A percentile compares a stretch with the other conserved stretches of the same genome.
Evolutionary conservation across 345 rosid species (phyloP).

Genomic region (Lepidium africanum): DNA sequence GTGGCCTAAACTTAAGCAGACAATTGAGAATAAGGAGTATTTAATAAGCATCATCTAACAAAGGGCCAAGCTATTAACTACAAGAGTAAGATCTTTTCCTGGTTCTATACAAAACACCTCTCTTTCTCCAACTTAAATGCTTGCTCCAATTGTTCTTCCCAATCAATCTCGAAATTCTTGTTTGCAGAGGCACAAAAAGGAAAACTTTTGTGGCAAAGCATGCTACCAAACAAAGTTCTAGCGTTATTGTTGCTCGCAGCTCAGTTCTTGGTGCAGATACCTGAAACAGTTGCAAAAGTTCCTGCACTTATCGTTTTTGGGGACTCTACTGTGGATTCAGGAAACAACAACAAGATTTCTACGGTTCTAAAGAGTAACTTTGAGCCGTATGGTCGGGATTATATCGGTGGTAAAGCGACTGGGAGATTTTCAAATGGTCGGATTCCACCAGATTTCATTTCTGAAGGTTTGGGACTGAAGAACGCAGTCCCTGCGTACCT

Average conservation of each 20-base stretch:
- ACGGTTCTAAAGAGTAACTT: constrained; percentile 69
- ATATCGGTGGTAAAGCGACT: constrained; percentile 45
- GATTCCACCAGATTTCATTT: constrained; percentile 61
- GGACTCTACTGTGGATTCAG: constrained; percentile 71
- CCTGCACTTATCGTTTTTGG: constrained; percentile 70
- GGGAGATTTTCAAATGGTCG: constrained; percentile 81
- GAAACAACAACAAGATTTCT: constrained; percentile 71
- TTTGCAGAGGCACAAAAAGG: neutral
- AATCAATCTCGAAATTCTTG: neutral
- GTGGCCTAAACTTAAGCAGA: neutral
- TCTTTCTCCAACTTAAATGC: constrained; percentile 9
- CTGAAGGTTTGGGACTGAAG: constrained; percentile 70
- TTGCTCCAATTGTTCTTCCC: neutral
- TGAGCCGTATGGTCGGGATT: constrained; percentile 75
- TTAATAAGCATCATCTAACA: constrained; percentile 10
- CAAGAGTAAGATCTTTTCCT: neutral
- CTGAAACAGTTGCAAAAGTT: constrained; percentile 29
- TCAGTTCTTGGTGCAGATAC: constrained; percentile 31
- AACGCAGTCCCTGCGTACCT: constrained; percentile 64
- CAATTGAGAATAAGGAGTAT: neutral
- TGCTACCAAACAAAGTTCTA: constrained; percentile 28
- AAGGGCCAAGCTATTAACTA: constrained; percentile 13
- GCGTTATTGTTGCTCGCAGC: constrained; percentile 14
- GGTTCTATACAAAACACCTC: neutral
- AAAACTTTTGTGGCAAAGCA: constrained; percentile 15